Percentiles rank a stretch among this genome's conserved stretches.
Evolutionary conservation across 2,329 filamentous ascomycete species (phyloP).

Genomic region (Bipolaris oryzae): DNA sequence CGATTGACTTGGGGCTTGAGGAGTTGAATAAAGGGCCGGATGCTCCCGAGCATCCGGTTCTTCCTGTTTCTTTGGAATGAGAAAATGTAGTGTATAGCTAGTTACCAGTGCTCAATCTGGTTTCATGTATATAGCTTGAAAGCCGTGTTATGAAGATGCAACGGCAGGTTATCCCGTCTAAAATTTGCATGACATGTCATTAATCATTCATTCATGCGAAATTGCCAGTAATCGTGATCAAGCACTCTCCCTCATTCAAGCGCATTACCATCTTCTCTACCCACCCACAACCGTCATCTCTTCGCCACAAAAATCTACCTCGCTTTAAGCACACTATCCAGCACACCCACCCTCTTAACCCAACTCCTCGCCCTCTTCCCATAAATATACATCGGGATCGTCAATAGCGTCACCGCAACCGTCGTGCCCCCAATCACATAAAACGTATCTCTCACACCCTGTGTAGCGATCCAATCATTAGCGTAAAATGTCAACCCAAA

Average conservation of each 20-base stretch:
- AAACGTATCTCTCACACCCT: conserved; percentile 29
- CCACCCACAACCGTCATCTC: no score
- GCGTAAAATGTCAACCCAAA: conserved; percentile 33
- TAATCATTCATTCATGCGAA: no score
- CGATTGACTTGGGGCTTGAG: conserved; percentile 13
- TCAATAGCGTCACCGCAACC: conserved; percentile 27
- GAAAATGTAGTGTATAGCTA: not conserved
- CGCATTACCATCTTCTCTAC: no score
- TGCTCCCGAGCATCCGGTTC: conserved; percentile 1
- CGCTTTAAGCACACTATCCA: conserved; percentile 23
- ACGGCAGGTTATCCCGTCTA: no score
- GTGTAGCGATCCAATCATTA: conserved; percentile 29
- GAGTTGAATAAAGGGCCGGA: conserved; percentile 6
- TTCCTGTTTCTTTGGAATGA: not conserved
- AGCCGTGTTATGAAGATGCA: no score
- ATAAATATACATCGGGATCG: conserved; percentile 36
- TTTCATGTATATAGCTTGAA: no score
- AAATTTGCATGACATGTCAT: no score
- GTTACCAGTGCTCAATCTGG: no score
- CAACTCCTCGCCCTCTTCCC: conserved; percentile 34
- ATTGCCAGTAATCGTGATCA: no score
- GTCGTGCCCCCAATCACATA: conserved; percentile 32
- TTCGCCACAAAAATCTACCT: no score
- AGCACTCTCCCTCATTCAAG: no score
- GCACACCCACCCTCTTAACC: conserved; percentile 40